Base-by-base conservation (phyloP, 371 early-diverging fungal species). In the Amoeboaphelidium occidentale region DNA sequence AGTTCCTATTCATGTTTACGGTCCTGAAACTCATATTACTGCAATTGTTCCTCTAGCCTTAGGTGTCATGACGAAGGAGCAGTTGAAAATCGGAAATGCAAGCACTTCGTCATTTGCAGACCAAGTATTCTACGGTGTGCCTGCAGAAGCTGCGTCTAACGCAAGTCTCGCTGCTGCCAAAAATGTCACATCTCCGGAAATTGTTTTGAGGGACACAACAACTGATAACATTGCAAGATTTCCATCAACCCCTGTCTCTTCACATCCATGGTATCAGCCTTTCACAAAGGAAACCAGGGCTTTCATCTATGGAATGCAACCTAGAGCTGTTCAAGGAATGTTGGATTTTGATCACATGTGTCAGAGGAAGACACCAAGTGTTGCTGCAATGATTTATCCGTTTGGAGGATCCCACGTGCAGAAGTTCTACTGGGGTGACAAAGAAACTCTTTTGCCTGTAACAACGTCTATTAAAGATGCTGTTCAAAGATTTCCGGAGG, bases 351-450 rank as follows among this genome's bases (percentile, higher is more conserved):
- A 94, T 64, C 90, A 76, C 49, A 94, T 94, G 74, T 94, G 96
- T 76, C 79, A 85, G 70, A 83, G 96, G 53, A 56, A 64, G n/a
- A 60, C 72, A 43, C 93, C 96, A n/a, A 86, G 87, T n/a, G 96
- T 94, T 24, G 91, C 92, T 17, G 87, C 87, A 56, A 92, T 94
- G 89, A 82, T 94, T 58, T 94, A 94, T 67, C 92, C 96, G 51
- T 94, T 94, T 65, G 91, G 96, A 53, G 93, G 93, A 25, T 80
- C 82, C 59, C 90, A 92, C 62, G 84, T 91, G 47, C 90, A 91
- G 62, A 94, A 92, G 69, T 92, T 91, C 70, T 94, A 94, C 74
- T 94, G 96, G 96, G 96, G 96, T 49, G 88, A 90, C 45, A 79
- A 86, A 70, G 96, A 94, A 67, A 91, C 87, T 17, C 70, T 92